Evolutionary conservation across 805 yeast species (phyloP).

Genomic region (Starmera quercuum): DNA sequence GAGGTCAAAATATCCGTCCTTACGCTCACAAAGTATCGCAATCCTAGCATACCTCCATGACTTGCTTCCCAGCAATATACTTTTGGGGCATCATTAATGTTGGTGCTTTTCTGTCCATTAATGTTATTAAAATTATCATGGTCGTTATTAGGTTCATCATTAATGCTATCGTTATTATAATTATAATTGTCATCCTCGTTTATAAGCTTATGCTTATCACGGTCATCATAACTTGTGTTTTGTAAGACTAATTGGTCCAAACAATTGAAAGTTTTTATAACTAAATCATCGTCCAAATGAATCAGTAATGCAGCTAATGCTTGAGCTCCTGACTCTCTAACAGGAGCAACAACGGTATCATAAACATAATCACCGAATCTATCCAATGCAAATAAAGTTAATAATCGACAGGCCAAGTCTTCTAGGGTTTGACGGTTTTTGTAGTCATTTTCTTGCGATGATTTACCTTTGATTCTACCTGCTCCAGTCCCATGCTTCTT

Average conservation of each 20-base stretch:
- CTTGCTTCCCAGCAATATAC: constrained; percentile 90
- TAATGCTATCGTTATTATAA: neutral
- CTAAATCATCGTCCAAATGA: constrained; percentile 53
- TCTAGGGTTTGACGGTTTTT: constrained; percentile 69
- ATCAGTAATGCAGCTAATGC: constrained; percentile 80
- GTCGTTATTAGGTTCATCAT: neutral
- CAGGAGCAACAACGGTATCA: constrained; percentile 98
- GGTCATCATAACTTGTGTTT: constrained; percentile 21
- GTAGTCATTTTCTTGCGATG: constrained; percentile 51
- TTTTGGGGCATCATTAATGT: constrained; percentile 26
- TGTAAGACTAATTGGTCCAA: constrained; percentile 69
- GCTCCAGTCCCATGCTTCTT: constrained; percentile 79
- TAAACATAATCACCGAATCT: constrained; percentile 95
- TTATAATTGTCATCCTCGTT: constrained; percentile 11
- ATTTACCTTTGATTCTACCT: constrained; percentile 66
- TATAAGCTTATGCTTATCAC: too few species aligned
- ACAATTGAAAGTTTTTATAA: constrained; percentile 55
- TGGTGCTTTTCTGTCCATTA: constrained; percentile 2
- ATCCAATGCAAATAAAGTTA: constrained; percentile 86
- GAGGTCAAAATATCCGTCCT: constrained; percentile 68
- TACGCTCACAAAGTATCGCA: constrained; percentile 86
- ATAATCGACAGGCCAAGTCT: constrained; percentile 77
- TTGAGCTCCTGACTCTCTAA: constrained; percentile 94
- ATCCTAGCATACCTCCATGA: constrained; percentile 95
- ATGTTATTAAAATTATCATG: neutral